Conservation (phyloP, 805 yeast genomes). For the Monosporozyma siamensis region DNA sequence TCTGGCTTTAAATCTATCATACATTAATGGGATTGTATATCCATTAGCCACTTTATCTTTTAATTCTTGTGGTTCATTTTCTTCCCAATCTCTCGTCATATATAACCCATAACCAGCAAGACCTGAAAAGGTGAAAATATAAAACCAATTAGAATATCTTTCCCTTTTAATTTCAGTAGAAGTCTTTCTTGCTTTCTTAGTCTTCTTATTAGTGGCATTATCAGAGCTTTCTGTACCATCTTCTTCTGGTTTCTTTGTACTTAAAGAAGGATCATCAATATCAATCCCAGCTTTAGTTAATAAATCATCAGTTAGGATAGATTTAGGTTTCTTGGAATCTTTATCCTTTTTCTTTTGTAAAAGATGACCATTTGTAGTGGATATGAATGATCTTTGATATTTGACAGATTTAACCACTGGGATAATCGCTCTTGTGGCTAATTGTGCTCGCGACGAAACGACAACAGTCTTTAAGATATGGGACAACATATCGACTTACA, state of each 20-base stretch:
- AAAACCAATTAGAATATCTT: slow-evolving; percentile 65
- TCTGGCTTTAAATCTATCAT: slow-evolving; percentile 62
- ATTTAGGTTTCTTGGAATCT: slow-evolving; percentile 27
- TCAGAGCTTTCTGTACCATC: slow-evolving; percentile 15
- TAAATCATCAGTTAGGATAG: slow-evolving; percentile 71
- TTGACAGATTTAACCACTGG: neutral
- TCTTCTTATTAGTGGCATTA: slow-evolving; percentile 20
- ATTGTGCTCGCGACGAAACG: neutral
- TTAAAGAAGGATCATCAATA: slow-evolving; percentile 30
- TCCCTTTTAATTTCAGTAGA: slow-evolving; percentile 78
- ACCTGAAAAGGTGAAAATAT: slow-evolving; percentile 43
- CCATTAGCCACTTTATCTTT: slow-evolving; percentile 54
- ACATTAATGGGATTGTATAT: slow-evolving; percentile 53
- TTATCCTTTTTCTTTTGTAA: slow-evolving; percentile 11
- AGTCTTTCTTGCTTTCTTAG: slow-evolving; percentile 52
- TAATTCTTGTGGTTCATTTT: slow-evolving; percentile 55
- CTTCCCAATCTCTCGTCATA: slow-evolving; percentile 79
- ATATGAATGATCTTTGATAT: neutral
- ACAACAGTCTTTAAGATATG: neutral
- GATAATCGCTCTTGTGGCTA: neutral
- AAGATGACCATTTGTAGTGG: slow-evolving; percentile 5
- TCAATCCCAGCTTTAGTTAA: slow-evolving; percentile 81
- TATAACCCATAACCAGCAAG: slow-evolving; percentile 50
- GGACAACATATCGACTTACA: neutral
- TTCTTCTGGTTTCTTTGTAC: slow-evolving; percentile 12